Conservation (phyloP, 140 eudicot genomes). For the Ambrosia hybrid region DNA sequence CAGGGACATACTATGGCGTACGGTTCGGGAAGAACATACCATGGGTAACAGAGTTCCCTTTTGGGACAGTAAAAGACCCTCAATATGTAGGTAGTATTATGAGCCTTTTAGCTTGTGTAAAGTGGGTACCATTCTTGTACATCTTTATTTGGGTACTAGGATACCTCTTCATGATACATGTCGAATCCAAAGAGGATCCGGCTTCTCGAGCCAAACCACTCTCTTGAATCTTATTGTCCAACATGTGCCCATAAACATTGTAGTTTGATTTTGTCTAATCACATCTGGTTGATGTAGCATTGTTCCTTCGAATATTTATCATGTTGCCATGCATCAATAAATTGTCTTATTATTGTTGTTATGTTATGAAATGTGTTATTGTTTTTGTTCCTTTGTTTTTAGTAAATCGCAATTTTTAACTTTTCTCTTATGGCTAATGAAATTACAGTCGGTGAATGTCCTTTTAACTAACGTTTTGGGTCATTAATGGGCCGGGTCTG, state of each 20-base stretch:
- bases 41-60: conserved; percentile 91
- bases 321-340: conserved; percentile 1
- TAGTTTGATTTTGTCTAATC: conserved; percentile 16
- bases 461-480: too few relatives aligned
- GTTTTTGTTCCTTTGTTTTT: too few relatives aligned
- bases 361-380: too few relatives aligned
- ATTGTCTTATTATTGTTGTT: too few relatives aligned
- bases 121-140: conserved; percentile 80
- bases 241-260: not conserved
- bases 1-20: conserved; percentile 93
- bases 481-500: too few relatives aligned
- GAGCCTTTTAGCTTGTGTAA: conserved; percentile 78
- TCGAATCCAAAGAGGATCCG: conserved; percentile 85
- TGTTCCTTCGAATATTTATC: conserved; percentile 18
- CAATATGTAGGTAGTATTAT: conserved; percentile 87
- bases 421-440: too few relatives aligned
- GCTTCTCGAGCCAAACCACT: conserved; percentile 73
- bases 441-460: too few relatives aligned
- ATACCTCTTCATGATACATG: conserved; percentile 67
- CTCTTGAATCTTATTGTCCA: conserved; percentile 35
- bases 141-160: conserved; percentile 80
- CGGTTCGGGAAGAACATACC: conserved; percentile 93
- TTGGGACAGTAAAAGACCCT: conserved; percentile 82
- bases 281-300: not conserved
- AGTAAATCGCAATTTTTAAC: too few relatives aligned